Percentiles rank a stretch among this genome's conserved stretches.
Conservation (phyloP, 805 yeast species). For the Hanseniaspora lachancei region DNA sequence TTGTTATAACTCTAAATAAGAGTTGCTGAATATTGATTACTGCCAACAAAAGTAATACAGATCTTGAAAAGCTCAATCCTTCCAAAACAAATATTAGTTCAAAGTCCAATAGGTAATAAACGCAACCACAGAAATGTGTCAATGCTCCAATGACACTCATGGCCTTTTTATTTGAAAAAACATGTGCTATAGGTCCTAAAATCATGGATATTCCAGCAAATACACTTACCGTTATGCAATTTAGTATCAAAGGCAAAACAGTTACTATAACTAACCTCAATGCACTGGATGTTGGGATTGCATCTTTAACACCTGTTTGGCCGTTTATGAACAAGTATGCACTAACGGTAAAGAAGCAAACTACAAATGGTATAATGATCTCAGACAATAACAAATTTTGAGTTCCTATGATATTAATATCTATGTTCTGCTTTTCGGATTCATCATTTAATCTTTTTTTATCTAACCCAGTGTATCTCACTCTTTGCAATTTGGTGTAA, state of each 20-base stretch:
- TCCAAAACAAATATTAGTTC: constrained; percentile 57
- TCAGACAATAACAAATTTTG: constrained; percentile 70
- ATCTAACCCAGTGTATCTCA: constrained; percentile 86
- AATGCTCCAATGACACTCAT: constrained; percentile 38
- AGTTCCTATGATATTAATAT: constrained; percentile 63
- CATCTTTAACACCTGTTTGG: constrained; percentile 60
- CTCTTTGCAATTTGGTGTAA: constrained; percentile 61
- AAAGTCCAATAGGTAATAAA: constrained; percentile 42
- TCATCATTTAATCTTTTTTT: constrained; percentile 51
- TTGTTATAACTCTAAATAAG: constrained; percentile 40
- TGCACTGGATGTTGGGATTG: constrained; percentile 43
- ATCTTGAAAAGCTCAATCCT: constrained; percentile 47
- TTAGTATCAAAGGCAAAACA: constrained; percentile 36
- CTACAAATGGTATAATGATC: constrained; percentile 55
- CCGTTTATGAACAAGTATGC: constrained; percentile 75
- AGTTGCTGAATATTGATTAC: constrained; percentile 43
- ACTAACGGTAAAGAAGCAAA: constrained; percentile 52
- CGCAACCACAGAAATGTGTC: constrained; percentile 42
- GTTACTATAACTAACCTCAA: constrained; percentile 46
- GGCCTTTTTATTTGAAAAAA: constrained; percentile 24
- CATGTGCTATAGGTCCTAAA: constrained; percentile 35
- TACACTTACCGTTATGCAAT: constrained; percentile 22
- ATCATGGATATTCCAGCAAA: constrained; percentile 35
- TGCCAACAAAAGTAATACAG: constrained; percentile 50
- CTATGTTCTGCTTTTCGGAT: constrained; percentile 53